Base-by-base conservation (phyloP, 2,329 filamentous ascomycete genomes). In the Lizonia empirigonia region DNA sequence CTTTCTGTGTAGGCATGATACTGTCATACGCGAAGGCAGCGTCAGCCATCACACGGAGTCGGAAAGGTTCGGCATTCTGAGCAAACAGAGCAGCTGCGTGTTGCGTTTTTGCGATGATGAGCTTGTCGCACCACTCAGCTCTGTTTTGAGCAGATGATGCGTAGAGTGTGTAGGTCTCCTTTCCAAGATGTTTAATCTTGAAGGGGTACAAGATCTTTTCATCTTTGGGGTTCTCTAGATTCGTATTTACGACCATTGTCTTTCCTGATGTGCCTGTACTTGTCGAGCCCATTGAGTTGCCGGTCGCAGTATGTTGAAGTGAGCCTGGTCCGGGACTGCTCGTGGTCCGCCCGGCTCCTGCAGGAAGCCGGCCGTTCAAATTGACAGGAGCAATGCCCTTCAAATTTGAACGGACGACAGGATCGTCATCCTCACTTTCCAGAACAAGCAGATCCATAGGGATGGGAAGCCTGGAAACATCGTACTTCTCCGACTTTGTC, bases 1-100 rank as follows among this genome's bases (percentile, higher is more conserved):
- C 84, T 70, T 83, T 87, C 36, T 74, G 70, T 3, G 70, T 69
- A 8, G 67, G 66, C 49, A 71, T 67, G 10, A 85, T 81, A 30
- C 83, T 78, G 59, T 95, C 90, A 64, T 91, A 92, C 9, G 88
- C 86, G 72, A 99, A 99, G 0, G 92, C 90, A 34, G 89, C 88
- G 69, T 99, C 94, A 0, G 94, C 92, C 70, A 99, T 87, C 7
- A 99, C 91, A 18, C 91, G 86, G 7, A 99, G 78, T 41, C 90
- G 84, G 82, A 99, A 99, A 0, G 94, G 94, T 72, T 99, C 94
- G 0, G 94, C 93, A 68, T 97, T 96, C 68, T 99, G 94, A 4
- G 89, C 86, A 72, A 90, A 89, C 5, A 97, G 78, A 3, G 92
- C 90, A 42, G 91, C 88, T 18, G 94, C 94, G 70, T 99, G 92